Conservation (phyloP, 345 rosid genomes). For the rapeseed (Brassica napus) region DNA sequence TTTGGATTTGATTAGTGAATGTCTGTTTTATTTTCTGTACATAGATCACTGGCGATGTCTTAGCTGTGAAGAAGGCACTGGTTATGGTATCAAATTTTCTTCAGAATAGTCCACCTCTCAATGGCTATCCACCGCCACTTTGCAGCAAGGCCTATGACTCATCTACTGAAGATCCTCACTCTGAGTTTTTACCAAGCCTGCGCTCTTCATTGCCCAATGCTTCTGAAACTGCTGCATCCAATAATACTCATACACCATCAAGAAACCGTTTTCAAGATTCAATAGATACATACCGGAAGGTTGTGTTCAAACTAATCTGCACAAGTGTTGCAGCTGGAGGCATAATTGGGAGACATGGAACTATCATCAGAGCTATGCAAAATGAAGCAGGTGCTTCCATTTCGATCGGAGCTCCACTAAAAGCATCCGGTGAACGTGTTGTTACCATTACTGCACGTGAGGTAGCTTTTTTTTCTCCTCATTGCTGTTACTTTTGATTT, state of each 20-base stretch:
- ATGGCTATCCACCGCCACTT: conserved; percentile 44
- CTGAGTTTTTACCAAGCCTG: conserved; percentile 55
- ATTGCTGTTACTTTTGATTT: background rate
- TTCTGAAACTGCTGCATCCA: conserved; percentile 21
- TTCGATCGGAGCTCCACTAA: conserved; percentile 38
- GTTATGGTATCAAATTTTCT: conserved; percentile 52
- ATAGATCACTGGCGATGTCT: conserved; percentile 57
- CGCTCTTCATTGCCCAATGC: conserved; percentile 39
- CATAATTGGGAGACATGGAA: conserved; percentile 65
- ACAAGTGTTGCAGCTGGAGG: conserved; percentile 53
- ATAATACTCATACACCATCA: conserved; percentile 20
- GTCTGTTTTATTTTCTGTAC: background rate
- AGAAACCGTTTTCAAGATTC: conserved; percentile 20
- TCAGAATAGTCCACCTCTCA: conserved; percentile 46
- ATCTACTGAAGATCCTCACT: conserved; percentile 39
- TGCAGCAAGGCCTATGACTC: conserved; percentile 40
- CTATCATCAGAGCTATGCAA: conserved; percentile 54
- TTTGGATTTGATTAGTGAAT: conserved; percentile 8
- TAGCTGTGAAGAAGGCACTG: conserved; percentile 68
- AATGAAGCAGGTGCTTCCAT: conserved; percentile 67
- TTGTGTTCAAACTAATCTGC: conserved; percentile 55
- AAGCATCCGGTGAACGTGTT: conserved; percentile 46
- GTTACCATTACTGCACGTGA: conserved; percentile 65
- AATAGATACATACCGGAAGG: conserved; percentile 32
- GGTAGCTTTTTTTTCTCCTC: conserved; percentile 36